phyloP scores from a whole-genome alignment of 1,284 basidiomycete genomes.

The Sporisorium iseilematis-ciliati region DNA sequence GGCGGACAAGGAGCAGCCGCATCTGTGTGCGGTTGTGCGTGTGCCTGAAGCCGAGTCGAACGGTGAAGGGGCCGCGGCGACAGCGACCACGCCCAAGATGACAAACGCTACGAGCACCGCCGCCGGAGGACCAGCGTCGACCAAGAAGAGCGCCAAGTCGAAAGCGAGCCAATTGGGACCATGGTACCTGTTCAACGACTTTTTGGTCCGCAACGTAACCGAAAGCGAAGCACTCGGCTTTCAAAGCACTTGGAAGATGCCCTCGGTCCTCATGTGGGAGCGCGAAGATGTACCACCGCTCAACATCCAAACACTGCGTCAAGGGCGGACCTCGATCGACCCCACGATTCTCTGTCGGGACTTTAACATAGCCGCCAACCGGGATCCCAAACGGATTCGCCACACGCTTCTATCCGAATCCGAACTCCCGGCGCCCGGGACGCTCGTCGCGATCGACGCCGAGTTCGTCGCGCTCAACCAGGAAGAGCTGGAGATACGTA shows the following conservation, averaged over 20 bases:
- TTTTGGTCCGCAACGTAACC: slow-evolving; percentile 84
- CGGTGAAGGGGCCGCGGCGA: slow-evolving; percentile 44
- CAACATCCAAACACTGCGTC: slow-evolving; percentile 29
- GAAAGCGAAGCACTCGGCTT: slow-evolving; percentile 90
- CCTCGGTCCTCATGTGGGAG: slow-evolving; percentile 88
- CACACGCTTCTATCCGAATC: slow-evolving; percentile 79
- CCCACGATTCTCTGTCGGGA: slow-evolving; percentile 81
- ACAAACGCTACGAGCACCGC: slow-evolving; percentile 6
- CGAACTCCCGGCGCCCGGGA: slow-evolving; percentile 87
- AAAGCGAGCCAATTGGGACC: slow-evolving; percentile 34
- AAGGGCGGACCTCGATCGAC: slow-evolving; percentile 52
- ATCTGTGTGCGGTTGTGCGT: slow-evolving; percentile 90
- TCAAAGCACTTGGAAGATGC: slow-evolving; percentile 89
- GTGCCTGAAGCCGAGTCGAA: slow-evolving; percentile 74
- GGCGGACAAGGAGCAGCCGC: slow-evolving; percentile 80
- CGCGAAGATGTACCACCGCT: slow-evolving; percentile 75
- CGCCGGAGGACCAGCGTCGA: slow-evolving; percentile 2
- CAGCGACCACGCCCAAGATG: slow-evolving; percentile 16
- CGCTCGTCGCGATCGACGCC: slow-evolving; percentile 92
- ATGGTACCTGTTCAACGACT: slow-evolving; percentile 98
- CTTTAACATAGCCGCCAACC: slow-evolving; percentile 78
- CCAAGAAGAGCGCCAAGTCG: slow-evolving; percentile 35
- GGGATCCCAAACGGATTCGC: slow-evolving; percentile 79
- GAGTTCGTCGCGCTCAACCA: slow-evolving; percentile 96
- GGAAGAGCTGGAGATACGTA: slow-evolving; percentile 94